Percentiles rank a stretch among this genome's conserved stretches.
phyloP scores from a whole-genome alignment of 306 rosid genomes.

The Pyrus betulifolia region DNA sequence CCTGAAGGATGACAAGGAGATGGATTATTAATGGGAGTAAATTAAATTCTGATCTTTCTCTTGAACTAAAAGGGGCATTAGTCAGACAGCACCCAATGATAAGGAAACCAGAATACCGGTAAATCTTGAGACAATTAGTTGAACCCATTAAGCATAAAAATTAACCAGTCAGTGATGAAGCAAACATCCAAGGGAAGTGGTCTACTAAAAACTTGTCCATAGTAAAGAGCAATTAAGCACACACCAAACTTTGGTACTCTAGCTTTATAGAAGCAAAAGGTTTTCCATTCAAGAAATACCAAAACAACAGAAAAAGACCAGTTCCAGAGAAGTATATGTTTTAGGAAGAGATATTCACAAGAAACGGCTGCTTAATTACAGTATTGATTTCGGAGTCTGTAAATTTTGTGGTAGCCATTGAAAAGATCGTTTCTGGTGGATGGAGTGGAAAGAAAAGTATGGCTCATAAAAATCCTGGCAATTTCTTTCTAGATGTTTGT shows the following conservation, averaged over 20 bases:
- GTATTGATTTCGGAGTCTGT: too few relatives aligned
- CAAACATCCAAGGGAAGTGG: background rate
- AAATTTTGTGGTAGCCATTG: background rate
- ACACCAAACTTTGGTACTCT: background rate
- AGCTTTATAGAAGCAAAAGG: background rate
- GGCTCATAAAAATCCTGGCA: background rate
- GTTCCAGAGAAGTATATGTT: background rate
- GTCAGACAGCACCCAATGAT: background rate
- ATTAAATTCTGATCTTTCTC: background rate
- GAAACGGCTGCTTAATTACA: too few relatives aligned
- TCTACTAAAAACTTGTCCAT: background rate
- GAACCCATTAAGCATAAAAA: too few relatives aligned
- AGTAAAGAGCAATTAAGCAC: background rate
- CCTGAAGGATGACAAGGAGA: constrained; percentile 40
- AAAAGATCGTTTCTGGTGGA: background rate
- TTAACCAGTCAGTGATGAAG: background rate
- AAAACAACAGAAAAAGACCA: background rate
- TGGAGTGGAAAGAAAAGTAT: background rate
- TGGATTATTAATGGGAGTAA: constrained; percentile 7
- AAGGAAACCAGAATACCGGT: background rate
- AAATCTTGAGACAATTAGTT: background rate
- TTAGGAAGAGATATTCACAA: background rate
- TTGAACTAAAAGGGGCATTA: background rate
- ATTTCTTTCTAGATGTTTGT: background rate
- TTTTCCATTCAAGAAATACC: background rate